Evolutionary conservation across 208 protist species (phyloP).

Genomic region (Balamuthia mandrillaris): DNA sequence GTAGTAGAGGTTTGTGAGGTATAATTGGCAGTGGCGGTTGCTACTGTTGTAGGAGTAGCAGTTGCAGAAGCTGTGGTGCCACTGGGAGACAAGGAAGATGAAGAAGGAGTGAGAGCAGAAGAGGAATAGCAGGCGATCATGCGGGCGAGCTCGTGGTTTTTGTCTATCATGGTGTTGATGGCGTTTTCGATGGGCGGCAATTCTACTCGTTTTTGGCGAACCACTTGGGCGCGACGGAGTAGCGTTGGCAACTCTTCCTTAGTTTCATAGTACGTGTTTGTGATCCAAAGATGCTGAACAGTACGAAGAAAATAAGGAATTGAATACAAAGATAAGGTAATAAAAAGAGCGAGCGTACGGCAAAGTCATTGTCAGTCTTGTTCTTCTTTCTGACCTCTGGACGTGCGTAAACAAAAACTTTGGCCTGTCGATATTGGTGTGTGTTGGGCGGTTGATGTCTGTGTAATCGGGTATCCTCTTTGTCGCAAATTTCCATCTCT

Average conservation of each 20-base stretch:
- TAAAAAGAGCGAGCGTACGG: not conserved
- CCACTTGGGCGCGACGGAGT: constrained; percentile 41
- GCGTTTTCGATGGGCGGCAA: constrained; percentile 49
- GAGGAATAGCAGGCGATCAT: constrained; percentile 22
- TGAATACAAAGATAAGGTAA: no score
- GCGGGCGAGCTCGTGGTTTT: constrained; percentile 47
- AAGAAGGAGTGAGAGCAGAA: no score
- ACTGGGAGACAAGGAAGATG: no score
- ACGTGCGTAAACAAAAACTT: not conserved
- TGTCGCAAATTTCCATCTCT: not conserved
- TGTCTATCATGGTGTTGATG: constrained; percentile 40
- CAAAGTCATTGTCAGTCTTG: not conserved
- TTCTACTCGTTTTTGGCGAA: not conserved
- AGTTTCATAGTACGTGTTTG: constrained; percentile 42
- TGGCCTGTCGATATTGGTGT: not conserved
- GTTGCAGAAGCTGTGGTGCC: no score
- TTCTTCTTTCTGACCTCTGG: not conserved
- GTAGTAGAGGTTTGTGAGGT: no score
- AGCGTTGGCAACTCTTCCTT: constrained; percentile 48
- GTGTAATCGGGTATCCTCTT: not conserved
- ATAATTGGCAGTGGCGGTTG: no score
- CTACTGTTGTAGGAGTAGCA: no score
- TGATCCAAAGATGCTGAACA: constrained; percentile 51
- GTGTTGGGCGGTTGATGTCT: not conserved
- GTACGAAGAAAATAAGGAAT: not conserved